These are phyloP conservation scores for Ophiocordyceps robertsii DNA, from an alignment of 2,329 filamentous ascomycete genomes.

Conservation along the genomic window DNA sequence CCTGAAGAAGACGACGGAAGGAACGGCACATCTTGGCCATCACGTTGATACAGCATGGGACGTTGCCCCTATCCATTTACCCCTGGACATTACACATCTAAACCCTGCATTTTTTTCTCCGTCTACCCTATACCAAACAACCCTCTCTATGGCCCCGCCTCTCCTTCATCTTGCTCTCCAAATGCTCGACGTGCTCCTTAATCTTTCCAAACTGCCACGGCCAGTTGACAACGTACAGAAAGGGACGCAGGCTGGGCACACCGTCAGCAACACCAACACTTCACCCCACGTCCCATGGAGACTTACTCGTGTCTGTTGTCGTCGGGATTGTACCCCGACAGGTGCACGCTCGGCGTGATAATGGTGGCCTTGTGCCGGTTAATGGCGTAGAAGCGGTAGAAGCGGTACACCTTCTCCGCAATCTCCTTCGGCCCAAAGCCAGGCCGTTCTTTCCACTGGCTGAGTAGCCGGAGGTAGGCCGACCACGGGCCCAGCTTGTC, in stretches of 20 bases:
- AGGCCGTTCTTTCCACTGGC: constrained; percentile 19
- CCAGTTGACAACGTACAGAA: constrained; percentile 24
- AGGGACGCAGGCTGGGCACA: constrained; percentile 17
- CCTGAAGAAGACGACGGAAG: too few relatives aligned
- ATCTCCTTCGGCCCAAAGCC: constrained; percentile 20
- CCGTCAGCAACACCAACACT: too few relatives aligned
- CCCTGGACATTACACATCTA: too few relatives aligned
- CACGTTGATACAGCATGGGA: too few relatives aligned
- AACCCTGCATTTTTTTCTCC: too few relatives aligned
- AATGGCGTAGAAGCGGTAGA: constrained; percentile 38
- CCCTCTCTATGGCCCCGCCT: neutral
- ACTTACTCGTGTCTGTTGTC: constrained; percentile 22
- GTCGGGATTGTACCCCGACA: constrained; percentile 16
- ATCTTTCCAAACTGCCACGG: constrained; percentile 30
- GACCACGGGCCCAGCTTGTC: constrained; percentile 27
- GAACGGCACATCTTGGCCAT: too few relatives aligned
- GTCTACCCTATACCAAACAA: too few relatives aligned
- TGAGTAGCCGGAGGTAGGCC: constrained; percentile 22
- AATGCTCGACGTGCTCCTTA: constrained; percentile 17
- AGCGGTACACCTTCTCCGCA: constrained; percentile 27
- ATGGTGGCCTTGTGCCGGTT: constrained; percentile 54
- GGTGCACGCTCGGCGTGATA: constrained; percentile 41
- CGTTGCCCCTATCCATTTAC: too few relatives aligned
- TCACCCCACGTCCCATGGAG: neutral
- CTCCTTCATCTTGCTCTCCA: constrained; percentile 13